Evolutionary conservation across 2,329 filamentous ascomycete genomes (phyloP).

Genomic region (Ophiostoma pallidulum): DNA sequence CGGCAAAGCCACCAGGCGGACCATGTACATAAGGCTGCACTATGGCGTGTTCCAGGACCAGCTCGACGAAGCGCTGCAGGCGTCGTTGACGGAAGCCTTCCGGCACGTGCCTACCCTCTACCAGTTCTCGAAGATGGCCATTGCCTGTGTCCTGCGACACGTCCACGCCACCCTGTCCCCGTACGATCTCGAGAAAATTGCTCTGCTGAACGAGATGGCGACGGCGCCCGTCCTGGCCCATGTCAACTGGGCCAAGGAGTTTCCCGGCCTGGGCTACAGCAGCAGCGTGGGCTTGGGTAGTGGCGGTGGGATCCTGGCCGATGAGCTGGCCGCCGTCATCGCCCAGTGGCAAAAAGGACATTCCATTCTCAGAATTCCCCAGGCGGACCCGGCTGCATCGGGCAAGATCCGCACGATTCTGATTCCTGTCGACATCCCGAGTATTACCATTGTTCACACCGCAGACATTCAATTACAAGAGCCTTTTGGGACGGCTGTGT

Average conservation of each 20-base stretch:
- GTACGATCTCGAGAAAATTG: slow-evolving; percentile 47
- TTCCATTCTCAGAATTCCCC: slow-evolving; percentile 23
- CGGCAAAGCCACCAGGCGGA: slow-evolving; percentile 30
- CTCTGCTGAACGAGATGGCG: slow-evolving; percentile 41
- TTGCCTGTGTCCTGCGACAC: slow-evolving; percentile 33
- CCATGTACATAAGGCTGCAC: slow-evolving; percentile 58
- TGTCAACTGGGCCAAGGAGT: slow-evolving; percentile 39
- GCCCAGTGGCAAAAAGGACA: slow-evolving; percentile 29
- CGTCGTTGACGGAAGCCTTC: slow-evolving; percentile 32
- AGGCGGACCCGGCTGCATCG: slow-evolving; percentile 23
- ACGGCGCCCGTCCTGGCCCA: slow-evolving; percentile 36
- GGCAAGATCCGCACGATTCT: slow-evolving; percentile 54
- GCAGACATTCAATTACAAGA: slow-evolving; percentile 52
- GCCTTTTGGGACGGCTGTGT: slow-evolving; percentile 21
- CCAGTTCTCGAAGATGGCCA: slow-evolving; percentile 7
- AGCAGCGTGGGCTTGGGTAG: slow-evolving; percentile 26
- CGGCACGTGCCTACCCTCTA: slow-evolving; percentile 16
- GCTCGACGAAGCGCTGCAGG: slow-evolving; percentile 43
- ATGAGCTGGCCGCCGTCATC: slow-evolving; percentile 28
- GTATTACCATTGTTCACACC: slow-evolving; percentile 73
- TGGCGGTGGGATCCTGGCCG: slow-evolving; percentile 16
- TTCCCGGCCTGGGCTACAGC: slow-evolving; percentile 35
- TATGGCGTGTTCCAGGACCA: slow-evolving; percentile 73
- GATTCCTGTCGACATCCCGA: slow-evolving; percentile 84
- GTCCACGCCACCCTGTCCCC: slow-evolving; percentile 34